Evolutionary conservation across 2,329 filamentous ascomycete genomes (phyloP).

Genomic region (Salinomyces thailandicus): DNA sequence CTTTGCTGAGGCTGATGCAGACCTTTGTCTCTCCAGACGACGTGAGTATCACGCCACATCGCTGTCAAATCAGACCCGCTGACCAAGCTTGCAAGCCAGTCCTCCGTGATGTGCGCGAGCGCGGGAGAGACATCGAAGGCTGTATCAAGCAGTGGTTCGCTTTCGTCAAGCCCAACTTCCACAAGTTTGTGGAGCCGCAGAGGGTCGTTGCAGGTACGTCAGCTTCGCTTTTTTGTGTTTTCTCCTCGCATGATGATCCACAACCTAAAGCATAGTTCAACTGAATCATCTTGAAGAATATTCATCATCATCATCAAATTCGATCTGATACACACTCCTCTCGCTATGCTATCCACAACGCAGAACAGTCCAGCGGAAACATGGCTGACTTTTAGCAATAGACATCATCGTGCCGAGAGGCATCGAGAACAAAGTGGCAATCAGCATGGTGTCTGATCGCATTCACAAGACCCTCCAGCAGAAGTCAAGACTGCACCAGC

Average conservation of each 20-base stretch:
- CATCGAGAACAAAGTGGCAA: constrained; percentile 88
- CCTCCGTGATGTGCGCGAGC: constrained; percentile 75
- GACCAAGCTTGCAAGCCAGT: constrained; percentile 40
- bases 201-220: constrained; percentile 64
- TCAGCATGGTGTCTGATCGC: constrained; percentile 85
- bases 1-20: constrained; percentile 91
- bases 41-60: constrained; percentile 50
- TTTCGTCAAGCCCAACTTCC: constrained; percentile 95
- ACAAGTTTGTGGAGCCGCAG: constrained; percentile 87
- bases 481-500: constrained; percentile 75
- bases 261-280: constrained; percentile 32
- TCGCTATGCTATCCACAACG: too few relatives aligned
- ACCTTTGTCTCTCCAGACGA: constrained; percentile 82
- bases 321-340: constrained; percentile 1
- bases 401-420: constrained; percentile 93
- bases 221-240: constrained; percentile 1
- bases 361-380: neutral
- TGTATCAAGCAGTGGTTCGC: constrained; percentile 97
- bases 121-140: constrained; percentile 84
- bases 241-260: constrained; percentile 24
- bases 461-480: constrained; percentile 77
- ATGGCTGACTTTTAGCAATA: constrained; percentile 15
- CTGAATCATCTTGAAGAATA: constrained; percentile 29
- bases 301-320: constrained; percentile 25
- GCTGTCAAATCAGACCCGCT: constrained; percentile 48